Conservation (phyloP, 345 rosid species). For the Dipteronia dyeriana region DNA sequence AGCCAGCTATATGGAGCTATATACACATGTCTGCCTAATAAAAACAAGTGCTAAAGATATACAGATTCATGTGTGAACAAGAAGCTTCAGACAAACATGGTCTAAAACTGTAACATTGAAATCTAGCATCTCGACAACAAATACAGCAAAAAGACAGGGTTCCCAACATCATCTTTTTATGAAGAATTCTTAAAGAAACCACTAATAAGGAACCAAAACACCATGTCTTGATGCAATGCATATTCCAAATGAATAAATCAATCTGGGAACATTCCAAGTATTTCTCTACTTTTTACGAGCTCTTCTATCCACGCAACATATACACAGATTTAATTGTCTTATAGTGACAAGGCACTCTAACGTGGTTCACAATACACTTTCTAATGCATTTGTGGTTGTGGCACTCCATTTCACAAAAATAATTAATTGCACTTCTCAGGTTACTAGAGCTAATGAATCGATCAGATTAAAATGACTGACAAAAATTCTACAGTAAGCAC, state of each 20-base stretch:
- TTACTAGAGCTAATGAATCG: background rate
- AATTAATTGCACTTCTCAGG: background rate
- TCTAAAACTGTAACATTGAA: background rate
- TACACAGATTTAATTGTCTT: background rate
- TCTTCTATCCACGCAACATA: background rate
- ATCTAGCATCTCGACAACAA: background rate
- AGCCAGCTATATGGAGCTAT: background rate
- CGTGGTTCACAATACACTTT: background rate
- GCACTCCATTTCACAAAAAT: background rate
- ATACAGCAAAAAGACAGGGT: constrained; percentile 6
- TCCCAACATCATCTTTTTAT: constrained; percentile 2
- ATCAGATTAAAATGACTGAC: background rate
- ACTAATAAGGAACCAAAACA: constrained; percentile 3
- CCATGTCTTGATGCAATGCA: background rate
- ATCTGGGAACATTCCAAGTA: background rate
- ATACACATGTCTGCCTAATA: background rate
- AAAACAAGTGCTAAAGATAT: background rate
- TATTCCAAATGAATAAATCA: constrained; percentile 2
- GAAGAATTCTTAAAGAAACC: constrained; percentile 8
- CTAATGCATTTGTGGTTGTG: background rate
- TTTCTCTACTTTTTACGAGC: background rate
- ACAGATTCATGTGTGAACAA: background rate
- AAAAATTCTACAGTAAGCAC: background rate
- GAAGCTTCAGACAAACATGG: constrained; percentile 4
- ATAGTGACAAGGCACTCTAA: background rate